phyloP scores from a whole-genome alignment of 2,329 filamentous ascomycete species.

The Plectosphaerella plurivora region DNA sequence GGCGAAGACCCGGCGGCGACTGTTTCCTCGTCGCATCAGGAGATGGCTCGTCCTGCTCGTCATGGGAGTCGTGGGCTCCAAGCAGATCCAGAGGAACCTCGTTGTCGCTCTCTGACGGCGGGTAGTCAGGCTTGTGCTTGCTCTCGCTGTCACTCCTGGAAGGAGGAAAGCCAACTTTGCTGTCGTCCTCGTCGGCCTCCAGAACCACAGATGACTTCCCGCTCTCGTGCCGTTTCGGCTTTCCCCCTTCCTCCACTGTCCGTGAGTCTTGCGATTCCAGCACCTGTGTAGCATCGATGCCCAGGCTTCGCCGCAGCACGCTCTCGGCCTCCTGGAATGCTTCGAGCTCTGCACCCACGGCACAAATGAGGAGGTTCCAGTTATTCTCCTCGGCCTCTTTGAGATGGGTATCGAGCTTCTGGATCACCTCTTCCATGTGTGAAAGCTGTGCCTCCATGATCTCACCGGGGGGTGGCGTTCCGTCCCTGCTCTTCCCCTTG shows the following conservation, averaged over 20 bases:
- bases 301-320: constrained; percentile 42
- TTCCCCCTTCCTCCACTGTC: constrained; percentile 43
- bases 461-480: constrained; percentile 25
- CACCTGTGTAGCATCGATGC: neutral
- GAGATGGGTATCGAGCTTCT: constrained; percentile 49
- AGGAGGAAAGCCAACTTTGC: neutral
- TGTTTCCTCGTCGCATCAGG: neutral
- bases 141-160: neutral
- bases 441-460: constrained; percentile 41
- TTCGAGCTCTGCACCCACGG: constrained; percentile 69
- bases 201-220: neutral
- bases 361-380: constrained; percentile 73
- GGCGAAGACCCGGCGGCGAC: constrained; percentile 3
- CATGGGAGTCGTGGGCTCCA: constrained; percentile 22
- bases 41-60: constrained; percentile 15
- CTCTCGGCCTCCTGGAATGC: constrained; percentile 58
- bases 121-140: neutral
- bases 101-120: constrained; percentile 30
- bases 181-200: constrained; percentile 2
- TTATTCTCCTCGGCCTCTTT: constrained; percentile 53
- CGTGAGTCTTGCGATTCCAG: constrained; percentile 15
- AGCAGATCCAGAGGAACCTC: constrained; percentile 38
- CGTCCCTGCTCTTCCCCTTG: constrained; percentile 23
- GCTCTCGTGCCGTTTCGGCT: constrained; percentile 40
- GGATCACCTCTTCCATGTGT: constrained; percentile 53